These are phyloP conservation scores for Globisporangium solare DNA, from an alignment of 352 stramenopile genomes.

Conservation along the genomic window DNA sequence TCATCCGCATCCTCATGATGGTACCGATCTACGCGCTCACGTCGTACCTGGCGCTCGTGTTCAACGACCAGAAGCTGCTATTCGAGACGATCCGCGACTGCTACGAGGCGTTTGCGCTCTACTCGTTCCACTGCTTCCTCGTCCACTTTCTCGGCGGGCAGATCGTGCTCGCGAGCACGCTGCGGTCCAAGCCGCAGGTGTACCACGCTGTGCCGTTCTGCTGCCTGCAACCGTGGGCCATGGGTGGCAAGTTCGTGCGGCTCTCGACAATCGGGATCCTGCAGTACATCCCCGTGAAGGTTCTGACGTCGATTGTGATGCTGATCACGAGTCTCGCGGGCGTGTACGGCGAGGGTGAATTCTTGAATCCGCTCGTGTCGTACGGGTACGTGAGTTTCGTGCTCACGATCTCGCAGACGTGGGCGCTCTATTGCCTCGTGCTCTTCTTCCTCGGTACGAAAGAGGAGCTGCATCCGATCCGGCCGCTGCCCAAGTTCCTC, in stretches of 20 bases:
- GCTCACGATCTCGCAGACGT: slow-evolving; percentile 87
- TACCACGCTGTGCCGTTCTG: slow-evolving; percentile 82
- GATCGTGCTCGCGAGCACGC: slow-evolving; percentile 72
- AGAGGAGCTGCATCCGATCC: slow-evolving; percentile 85
- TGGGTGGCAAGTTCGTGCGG: slow-evolving; percentile 91
- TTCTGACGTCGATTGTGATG: slow-evolving; percentile 84
- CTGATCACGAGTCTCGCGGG: slow-evolving; percentile 79
- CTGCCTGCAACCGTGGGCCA: slow-evolving; percentile 85
- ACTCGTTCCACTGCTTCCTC: slow-evolving; percentile 93
- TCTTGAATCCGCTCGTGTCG: slow-evolving; percentile 76
- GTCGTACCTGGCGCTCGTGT: slow-evolving; percentile 87
- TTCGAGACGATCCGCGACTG: slow-evolving; percentile 90
- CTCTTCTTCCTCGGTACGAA: slow-evolving; percentile 92
- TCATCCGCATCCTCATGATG: slow-evolving; percentile 94
- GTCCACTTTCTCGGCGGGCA: slow-evolving; percentile 86
- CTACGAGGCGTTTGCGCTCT: slow-evolving; percentile 93
- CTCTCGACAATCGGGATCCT: slow-evolving; percentile 91
- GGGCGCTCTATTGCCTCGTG: slow-evolving; percentile 92
- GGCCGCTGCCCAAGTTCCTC: slow-evolving; percentile 92
- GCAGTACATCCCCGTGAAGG: slow-evolving; percentile 91
- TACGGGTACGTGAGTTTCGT: slow-evolving; percentile 90
- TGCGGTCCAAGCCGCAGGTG: slow-evolving; percentile 84
- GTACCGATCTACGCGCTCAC: slow-evolving; percentile 91
- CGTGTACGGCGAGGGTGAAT: slow-evolving; percentile 88
- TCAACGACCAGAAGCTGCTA: slow-evolving; percentile 87